A percentile compares a stretch with the other conserved stretches of the same genome.
Conservation (phyloP, 495 filamentous ascomycete species). For the Cairneyella variabilis region DNA sequence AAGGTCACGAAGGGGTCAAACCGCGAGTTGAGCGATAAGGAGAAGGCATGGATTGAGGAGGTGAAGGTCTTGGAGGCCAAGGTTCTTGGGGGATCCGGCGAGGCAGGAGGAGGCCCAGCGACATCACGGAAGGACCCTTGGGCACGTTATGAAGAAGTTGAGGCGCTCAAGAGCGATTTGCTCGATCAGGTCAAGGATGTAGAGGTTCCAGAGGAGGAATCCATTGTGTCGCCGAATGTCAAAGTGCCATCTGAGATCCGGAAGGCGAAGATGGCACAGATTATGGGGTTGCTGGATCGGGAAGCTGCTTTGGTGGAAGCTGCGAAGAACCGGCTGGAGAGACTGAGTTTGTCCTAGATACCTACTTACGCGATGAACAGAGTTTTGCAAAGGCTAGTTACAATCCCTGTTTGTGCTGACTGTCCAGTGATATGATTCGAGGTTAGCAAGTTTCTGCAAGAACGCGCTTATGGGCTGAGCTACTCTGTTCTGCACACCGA, state of each 20-base stretch:
- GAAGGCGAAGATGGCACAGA: conserved; percentile 62
- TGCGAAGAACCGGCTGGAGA: conserved; percentile 48
- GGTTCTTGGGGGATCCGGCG: conserved; percentile 41
- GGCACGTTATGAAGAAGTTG: conserved; percentile 46
- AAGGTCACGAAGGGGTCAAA: conserved; percentile 55
- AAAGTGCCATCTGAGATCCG: conserved; percentile 64
- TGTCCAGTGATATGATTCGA: too few relatives aligned
- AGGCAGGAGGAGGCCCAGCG: conserved; percentile 4
- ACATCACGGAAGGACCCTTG: conserved; percentile 32
- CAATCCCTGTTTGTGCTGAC: too few relatives aligned
- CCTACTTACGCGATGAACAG: too few relatives aligned
- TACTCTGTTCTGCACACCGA: neutral
- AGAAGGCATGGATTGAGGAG: conserved; percentile 64
- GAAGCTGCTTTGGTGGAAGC: conserved; percentile 57
- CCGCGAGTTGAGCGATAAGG: conserved; percentile 68
- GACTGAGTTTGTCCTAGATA: conserved; percentile 34
- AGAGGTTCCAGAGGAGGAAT: conserved; percentile 24
- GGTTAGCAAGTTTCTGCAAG: too few relatives aligned
- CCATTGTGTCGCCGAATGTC: conserved; percentile 22
- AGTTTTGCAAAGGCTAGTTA: too few relatives aligned
- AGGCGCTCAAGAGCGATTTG: conserved; percentile 44
- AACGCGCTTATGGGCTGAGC: too few relatives aligned
- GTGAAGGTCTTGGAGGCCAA: conserved; percentile 47
- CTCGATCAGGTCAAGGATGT: conserved; percentile 44
- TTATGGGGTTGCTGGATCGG: conserved; percentile 67